Conservation (phyloP, 2,329 filamentous ascomycete species). For the Rhinocladiella mackenziei region DNA sequence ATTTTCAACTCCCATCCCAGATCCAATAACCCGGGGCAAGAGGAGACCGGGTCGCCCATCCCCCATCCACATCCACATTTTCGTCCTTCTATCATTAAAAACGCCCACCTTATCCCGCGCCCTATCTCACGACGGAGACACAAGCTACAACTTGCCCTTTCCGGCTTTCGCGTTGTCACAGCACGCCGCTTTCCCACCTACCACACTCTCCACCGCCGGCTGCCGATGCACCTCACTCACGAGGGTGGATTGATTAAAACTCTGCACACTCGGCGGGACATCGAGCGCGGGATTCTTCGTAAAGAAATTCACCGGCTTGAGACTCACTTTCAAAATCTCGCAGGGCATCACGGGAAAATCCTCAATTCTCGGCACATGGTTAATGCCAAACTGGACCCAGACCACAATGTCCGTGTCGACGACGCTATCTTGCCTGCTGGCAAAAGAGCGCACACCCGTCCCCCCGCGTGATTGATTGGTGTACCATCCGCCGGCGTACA, state of each 20-base stretch:
- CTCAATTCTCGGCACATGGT: slow-evolving; percentile 61
- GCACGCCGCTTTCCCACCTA: slow-evolving; percentile 19
- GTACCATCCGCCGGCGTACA: slow-evolving; percentile 54
- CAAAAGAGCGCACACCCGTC: slow-evolving; percentile 53
- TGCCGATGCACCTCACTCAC: slow-evolving; percentile 22
- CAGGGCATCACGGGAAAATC: slow-evolving; percentile 67
- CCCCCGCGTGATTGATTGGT: slow-evolving; percentile 56
- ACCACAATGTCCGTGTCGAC: slow-evolving; percentile 52
- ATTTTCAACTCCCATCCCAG: no score
- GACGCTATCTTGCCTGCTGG: slow-evolving; percentile 42
- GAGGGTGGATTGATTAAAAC: slow-evolving; percentile 37
- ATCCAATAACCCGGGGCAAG: no score
- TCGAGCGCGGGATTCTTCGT: slow-evolving; percentile 50
- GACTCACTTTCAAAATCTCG: slow-evolving; percentile 49
- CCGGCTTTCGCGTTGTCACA: slow-evolving; percentile 10
- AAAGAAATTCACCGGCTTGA: slow-evolving; percentile 52
- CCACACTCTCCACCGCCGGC: slow-evolving; percentile 17
- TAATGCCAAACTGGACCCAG: slow-evolving; percentile 58
- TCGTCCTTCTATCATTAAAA: no score
- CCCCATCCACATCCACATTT: no score
- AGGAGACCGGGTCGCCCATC: no score
- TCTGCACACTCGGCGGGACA: slow-evolving; percentile 42
- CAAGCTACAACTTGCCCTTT: slow-evolving; percentile 23
- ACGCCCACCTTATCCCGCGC: no score
- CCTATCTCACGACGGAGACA: no score